Percentiles rank a stretch among this genome's conserved stretches.
These are phyloP conservation scores for Sporisorium exsertum DNA, from an alignment of 1,284 basidiomycete species.

Conservation along the genomic window DNA sequence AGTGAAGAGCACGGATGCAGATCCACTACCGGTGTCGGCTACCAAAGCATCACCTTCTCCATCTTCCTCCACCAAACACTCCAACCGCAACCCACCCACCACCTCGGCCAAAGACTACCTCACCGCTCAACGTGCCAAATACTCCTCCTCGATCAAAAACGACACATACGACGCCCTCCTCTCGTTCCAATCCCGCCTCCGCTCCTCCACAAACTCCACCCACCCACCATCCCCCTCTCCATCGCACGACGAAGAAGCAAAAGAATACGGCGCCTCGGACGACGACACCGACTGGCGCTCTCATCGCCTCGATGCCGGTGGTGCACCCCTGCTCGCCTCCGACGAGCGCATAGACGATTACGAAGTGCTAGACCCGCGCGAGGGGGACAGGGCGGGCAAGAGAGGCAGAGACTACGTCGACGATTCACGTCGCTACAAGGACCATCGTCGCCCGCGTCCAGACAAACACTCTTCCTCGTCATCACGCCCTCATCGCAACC, in stretches of 20 bases:
- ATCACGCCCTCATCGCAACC: constrained; percentile 3
- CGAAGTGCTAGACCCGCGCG: constrained; percentile 53
- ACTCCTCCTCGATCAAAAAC: constrained; percentile 7
- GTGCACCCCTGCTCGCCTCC: constrained; percentile 21
- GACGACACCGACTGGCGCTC: constrained; percentile 47
- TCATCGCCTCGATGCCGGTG: constrained; percentile 53
- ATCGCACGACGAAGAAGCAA: constrained; percentile 30
- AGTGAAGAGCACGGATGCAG: not conserved
- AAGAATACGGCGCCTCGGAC: constrained; percentile 61
- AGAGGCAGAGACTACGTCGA: constrained; percentile 55
- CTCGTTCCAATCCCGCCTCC: constrained; percentile 41
- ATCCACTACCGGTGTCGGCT: not conserved
- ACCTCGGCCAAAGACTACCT: constrained; percentile 7
- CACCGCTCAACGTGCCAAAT: constrained; percentile 17
- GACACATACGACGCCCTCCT: constrained; percentile 33
- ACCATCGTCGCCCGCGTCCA: not conserved
- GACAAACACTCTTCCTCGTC: not conserved
- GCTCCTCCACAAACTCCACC: not conserved
- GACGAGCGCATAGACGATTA: constrained; percentile 53
- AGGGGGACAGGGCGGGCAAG: constrained; percentile 18
- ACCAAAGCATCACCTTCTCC: not conserved
- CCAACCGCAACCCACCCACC: not conserved
- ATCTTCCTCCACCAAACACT: not conserved
- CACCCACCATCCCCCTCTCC: not conserved
- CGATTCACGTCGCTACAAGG: constrained; percentile 7